Conservation (phyloP, 1,139 yeast species). For the Zygoascus meyerae region DNA sequence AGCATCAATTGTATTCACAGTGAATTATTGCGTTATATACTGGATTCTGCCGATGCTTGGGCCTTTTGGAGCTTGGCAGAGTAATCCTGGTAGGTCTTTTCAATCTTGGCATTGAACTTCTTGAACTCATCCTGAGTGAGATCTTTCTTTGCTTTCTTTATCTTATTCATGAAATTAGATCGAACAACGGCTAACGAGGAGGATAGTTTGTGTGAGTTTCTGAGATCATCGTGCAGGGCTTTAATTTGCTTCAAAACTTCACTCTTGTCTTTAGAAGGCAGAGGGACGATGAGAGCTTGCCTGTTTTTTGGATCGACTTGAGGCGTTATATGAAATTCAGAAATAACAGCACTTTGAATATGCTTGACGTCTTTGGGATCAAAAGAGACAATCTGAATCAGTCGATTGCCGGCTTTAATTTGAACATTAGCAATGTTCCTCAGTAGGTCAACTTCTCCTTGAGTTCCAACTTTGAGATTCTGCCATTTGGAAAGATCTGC, state of each 20-base stretch:
- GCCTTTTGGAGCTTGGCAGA: conserved; percentile 51
- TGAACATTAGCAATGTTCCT: conserved; percentile 70
- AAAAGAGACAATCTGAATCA: conserved; percentile 68
- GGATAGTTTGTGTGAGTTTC: conserved; percentile 43
- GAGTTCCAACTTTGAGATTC: conserved; percentile 48
- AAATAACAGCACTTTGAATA: conserved; percentile 64
- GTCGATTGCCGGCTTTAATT: conserved; percentile 56
- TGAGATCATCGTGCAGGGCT: conserved; percentile 55
- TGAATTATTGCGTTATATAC: conserved; percentile 3
- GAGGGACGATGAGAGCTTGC: conserved; percentile 65
- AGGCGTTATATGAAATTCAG: conserved; percentile 72
- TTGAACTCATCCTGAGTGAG: conserved; percentile 67
- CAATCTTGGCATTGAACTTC: conserved; percentile 58
- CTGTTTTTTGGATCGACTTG: conserved; percentile 66
- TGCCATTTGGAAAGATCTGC: conserved; percentile 65
- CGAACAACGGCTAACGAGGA: conserved; percentile 59
- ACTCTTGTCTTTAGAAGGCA: conserved; percentile 57
- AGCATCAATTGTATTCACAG: neutral
- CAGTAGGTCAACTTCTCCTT: conserved; percentile 46
- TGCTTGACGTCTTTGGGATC: conserved; percentile 70
- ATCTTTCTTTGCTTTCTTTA: conserved; percentile 51
- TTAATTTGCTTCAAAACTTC: conserved; percentile 54
- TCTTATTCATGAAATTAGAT: conserved; percentile 51
- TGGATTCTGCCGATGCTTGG: conserved; percentile 42
- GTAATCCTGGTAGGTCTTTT: conserved; percentile 60